These are phyloP conservation scores for Xerocomus potaroensis DNA, from an alignment of 768 basidiomycete species.

Conservation along the genomic window DNA sequence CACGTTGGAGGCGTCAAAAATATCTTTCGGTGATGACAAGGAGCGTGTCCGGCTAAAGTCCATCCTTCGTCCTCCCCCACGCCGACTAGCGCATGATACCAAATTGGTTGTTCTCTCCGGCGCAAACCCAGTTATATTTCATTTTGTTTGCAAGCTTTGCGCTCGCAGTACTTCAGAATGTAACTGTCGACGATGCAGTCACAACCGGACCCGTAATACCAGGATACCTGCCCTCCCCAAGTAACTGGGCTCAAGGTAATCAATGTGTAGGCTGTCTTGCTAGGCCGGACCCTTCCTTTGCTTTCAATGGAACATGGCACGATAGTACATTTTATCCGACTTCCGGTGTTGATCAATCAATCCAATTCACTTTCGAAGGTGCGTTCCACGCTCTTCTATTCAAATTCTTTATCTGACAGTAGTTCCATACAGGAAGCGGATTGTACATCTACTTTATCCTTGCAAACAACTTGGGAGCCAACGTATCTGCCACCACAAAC, in stretches of 20 bases:
- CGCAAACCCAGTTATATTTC: background rate
- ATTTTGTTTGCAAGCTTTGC: background rate
- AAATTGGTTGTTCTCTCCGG: background rate
- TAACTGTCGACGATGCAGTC: slow-evolving; percentile 17
- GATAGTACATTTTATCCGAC: slow-evolving; percentile 1
- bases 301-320: slow-evolving; percentile 19
- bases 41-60: no score
- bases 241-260: slow-evolving; percentile 5
- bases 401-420: background rate
- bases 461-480: slow-evolving; percentile 1
- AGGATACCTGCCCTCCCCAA: slow-evolving; percentile 5
- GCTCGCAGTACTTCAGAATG: slow-evolving; percentile 10
- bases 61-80: background rate
- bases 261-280: background rate
- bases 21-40: no score
- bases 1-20: no score
- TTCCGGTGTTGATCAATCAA: background rate
- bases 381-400: background rate
- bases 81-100: slow-evolving; percentile 1
- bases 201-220: slow-evolving; percentile 10
- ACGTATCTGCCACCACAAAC: background rate
- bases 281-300: slow-evolving; percentile 1
- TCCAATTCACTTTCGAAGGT: slow-evolving; percentile 15
- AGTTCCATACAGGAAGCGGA: slow-evolving; percentile 7
- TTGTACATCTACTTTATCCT: slow-evolving; percentile 19